Conservation (phyloP, 2,329 filamentous ascomycete genomes). For the Neoscytalidium dimidiatum region DNA sequence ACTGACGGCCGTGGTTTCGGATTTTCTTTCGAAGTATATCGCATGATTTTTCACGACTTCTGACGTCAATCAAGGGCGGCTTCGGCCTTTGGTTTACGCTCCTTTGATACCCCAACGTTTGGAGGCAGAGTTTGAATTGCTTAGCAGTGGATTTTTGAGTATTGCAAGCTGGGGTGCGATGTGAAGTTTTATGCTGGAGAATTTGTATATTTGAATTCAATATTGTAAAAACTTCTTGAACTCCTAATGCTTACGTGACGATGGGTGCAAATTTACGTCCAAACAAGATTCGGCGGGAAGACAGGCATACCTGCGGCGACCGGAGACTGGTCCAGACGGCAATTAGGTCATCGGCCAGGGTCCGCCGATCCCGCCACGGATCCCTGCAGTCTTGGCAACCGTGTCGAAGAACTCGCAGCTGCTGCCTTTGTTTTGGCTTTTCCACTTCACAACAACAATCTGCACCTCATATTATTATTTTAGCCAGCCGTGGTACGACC, state of each 20-base stretch:
- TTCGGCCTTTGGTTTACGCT: neutral
- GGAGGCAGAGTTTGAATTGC: neutral
- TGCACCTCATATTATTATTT: neutral
- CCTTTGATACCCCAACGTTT: constrained; percentile 12
- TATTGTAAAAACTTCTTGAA: too few relatives aligned
- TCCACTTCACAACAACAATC: neutral
- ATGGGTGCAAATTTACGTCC: neutral
- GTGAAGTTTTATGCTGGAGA: neutral
- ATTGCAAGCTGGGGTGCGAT: neutral
- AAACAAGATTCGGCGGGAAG: neutral
- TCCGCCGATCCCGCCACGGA: neutral
- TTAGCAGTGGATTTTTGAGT: neutral
- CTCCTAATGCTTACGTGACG: neutral
- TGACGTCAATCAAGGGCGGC: neutral
- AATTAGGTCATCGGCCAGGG: constrained; percentile 13
- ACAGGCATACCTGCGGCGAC: neutral
- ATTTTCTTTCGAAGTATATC: too few relatives aligned
- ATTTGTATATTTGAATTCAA: neutral
- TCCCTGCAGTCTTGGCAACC: constrained; percentile 17
- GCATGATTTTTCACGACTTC: neutral
- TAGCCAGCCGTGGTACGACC: neutral
- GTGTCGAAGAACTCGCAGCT: neutral
- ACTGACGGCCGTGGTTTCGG: too few relatives aligned
- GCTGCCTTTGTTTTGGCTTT: neutral
- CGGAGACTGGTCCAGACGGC: neutral